Percentiles rank a stretch among this genome's conserved stretches.
Evolutionary conservation across 352 stramenopile genomes (phyloP).

Genomic region (Globisporangium acanthophoron): DNA sequence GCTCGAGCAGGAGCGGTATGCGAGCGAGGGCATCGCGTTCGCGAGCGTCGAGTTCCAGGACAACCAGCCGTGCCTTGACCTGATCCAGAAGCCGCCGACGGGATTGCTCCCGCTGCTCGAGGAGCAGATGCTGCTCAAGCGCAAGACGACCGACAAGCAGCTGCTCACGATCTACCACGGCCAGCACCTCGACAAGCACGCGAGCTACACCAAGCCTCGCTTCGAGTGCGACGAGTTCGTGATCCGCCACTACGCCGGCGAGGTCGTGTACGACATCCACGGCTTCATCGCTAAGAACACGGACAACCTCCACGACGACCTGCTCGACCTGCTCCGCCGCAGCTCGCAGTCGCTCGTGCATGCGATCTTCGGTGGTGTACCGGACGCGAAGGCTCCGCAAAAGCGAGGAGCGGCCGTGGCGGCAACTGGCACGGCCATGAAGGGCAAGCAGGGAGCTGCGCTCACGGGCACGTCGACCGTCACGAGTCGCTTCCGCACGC

Average conservation of each 20-base stretch:
- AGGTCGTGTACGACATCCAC: constrained; percentile 77
- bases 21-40: constrained; percentile 65
- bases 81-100: constrained; percentile 77
- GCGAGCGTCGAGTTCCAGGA: constrained; percentile 81
- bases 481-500: constrained; percentile 69
- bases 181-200: constrained; percentile 68
- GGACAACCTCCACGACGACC: constrained; percentile 85
- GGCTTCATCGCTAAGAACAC: constrained; percentile 88
- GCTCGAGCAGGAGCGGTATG: constrained; percentile 77
- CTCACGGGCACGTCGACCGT: constrained; percentile 63
- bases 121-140: constrained; percentile 85
- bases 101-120: constrained; percentile 82
- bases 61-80: constrained; percentile 69
- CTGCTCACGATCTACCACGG: constrained; percentile 78
- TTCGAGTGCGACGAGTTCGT: constrained; percentile 86
- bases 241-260: constrained; percentile 80
- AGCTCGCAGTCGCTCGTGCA: constrained; percentile 63
- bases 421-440: constrained; percentile 10
- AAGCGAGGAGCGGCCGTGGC: constrained; percentile 14
- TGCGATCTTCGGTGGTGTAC: constrained; percentile 33
- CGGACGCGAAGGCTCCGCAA: constrained; percentile 3
- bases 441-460: constrained; percentile 36
- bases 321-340: constrained; percentile 67
- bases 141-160: constrained; percentile 83
- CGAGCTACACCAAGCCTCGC: constrained; percentile 62